Conservation (phyloP, 192 early-diverging fungal genomes). For the Coemansia sp. region DNA sequence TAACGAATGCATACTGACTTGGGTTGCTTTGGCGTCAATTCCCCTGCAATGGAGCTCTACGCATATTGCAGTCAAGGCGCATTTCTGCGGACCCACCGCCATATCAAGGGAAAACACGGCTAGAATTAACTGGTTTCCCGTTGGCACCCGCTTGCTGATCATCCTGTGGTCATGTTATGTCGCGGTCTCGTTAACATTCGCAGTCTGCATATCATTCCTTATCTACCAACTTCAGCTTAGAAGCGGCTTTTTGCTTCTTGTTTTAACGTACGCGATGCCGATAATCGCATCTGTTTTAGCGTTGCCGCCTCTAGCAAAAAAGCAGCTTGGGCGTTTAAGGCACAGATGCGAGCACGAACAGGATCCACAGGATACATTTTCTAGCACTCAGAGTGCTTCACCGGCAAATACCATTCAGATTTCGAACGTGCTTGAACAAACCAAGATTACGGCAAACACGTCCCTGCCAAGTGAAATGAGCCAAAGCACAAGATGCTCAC, state of each 20-base stretch:
- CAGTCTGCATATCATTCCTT: constrained; percentile 1
- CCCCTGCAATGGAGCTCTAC: constrained; percentile 21
- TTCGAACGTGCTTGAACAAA: background rate
- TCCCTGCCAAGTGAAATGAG: constrained; percentile 10
- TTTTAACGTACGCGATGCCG: constrained; percentile 3
- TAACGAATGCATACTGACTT: constrained; percentile 29
- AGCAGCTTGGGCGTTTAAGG: background rate
- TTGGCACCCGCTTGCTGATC: constrained; percentile 12
- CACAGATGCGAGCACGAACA: background rate
- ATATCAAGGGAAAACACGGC: too few species aligned
- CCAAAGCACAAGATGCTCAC: constrained; percentile 3
- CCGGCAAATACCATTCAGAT: too few species aligned
- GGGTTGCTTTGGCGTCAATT: constrained; percentile 23
- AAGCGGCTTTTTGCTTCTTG: background rate
- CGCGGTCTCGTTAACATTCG: background rate
- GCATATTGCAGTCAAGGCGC: constrained; percentile 17
- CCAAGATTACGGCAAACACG: background rate
- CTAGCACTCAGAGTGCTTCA: background rate
- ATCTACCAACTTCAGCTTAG: constrained; percentile 12
- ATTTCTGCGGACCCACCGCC: background rate
- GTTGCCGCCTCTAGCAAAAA: background rate
- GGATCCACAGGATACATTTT: background rate
- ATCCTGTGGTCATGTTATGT: constrained; percentile 21
- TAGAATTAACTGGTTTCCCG: constrained; percentile 29
- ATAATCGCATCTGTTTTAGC: background rate